phyloP scores from a whole-genome alignment of 495 filamentous ascomycete species.

The Aspergillus baeticus region DNA sequence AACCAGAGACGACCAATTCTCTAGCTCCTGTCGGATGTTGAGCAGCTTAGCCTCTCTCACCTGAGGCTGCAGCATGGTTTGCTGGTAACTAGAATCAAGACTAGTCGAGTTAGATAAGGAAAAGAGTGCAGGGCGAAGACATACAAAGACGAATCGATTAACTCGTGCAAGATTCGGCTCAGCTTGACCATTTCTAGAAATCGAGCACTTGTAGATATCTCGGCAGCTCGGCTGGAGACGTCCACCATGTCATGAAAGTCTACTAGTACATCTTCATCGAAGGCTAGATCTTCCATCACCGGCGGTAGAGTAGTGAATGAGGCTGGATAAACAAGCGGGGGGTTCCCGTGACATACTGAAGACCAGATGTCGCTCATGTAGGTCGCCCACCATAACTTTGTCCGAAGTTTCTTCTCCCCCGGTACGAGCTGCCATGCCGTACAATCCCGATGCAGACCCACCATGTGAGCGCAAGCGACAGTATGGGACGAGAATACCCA shows the following conservation, averaged over 20 bases:
- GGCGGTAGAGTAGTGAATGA: slow-evolving; percentile 1
- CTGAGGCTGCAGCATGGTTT: not conserved
- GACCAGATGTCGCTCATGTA: slow-evolving; percentile 9
- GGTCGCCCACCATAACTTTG: slow-evolving; percentile 6
- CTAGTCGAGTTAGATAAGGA: not conserved
- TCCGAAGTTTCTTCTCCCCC: slow-evolving; percentile 2
- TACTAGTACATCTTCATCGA: slow-evolving; percentile 3
- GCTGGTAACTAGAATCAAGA: slow-evolving; percentile 3
- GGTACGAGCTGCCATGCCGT: slow-evolving; percentile 1
- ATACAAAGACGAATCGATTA: slow-evolving; percentile 5
- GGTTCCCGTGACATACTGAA: slow-evolving; percentile 4
- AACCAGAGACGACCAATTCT: slow-evolving; percentile 6
- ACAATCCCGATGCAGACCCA: slow-evolving; percentile 1
- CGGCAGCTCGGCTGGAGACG: not conserved
- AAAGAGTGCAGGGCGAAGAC: not conserved
- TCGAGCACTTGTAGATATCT: slow-evolving; percentile 7
- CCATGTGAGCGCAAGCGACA: slow-evolving; percentile 5
- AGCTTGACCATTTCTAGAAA: slow-evolving; percentile 9
- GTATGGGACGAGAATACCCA: slow-evolving; percentile 2
- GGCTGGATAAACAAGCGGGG: slow-evolving; percentile 1
- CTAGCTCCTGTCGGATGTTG: not conserved
- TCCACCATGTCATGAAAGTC: slow-evolving; percentile 3
- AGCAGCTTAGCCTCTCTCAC: not conserved
- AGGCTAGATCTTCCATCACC: not conserved
- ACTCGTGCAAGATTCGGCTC: not conserved